A percentile compares a stretch with the other conserved stretches of the same genome.
phyloP scores from a whole-genome alignment of 2,329 filamentous ascomycete species.

The Grosmannia penicillata region DNA sequence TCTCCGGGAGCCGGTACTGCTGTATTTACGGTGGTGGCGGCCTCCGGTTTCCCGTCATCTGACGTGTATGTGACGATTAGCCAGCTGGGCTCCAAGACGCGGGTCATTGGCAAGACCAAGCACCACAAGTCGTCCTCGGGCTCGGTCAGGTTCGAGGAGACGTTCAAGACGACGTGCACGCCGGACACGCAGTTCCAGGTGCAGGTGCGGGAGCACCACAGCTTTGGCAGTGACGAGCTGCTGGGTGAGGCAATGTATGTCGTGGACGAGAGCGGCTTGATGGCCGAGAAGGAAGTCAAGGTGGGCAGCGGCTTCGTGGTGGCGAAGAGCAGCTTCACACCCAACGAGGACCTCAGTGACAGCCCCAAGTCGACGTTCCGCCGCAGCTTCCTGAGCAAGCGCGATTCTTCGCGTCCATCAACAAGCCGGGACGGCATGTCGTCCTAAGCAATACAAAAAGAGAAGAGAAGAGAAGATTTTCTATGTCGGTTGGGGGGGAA shows the following conservation, averaged over 20 bases:
- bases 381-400: slow-evolving; percentile 41
- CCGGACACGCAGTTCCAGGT: slow-evolving; percentile 80
- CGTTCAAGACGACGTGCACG: slow-evolving; percentile 62
- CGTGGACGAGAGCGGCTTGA: slow-evolving; percentile 62
- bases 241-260: slow-evolving; percentile 83
- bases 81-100: slow-evolving; percentile 52
- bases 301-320: slow-evolving; percentile 60
- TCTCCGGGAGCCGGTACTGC: slow-evolving; percentile 56
- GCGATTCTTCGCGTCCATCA: slow-evolving; percentile 23
- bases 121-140: slow-evolving; percentile 62
- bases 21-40: slow-evolving; percentile 64
- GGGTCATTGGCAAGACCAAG: slow-evolving; percentile 84
- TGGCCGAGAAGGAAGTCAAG: slow-evolving; percentile 56
- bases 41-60: slow-evolving; percentile 61
- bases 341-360: slow-evolving; percentile 21
- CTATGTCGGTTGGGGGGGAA: neutral
- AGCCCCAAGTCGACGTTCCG: slow-evolving; percentile 33
- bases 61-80: slow-evolving; percentile 68
- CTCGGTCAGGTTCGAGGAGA: slow-evolving; percentile 57
- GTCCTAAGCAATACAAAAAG: neutral
- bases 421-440: slow-evolving; percentile 30
- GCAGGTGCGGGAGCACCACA: slow-evolving; percentile 70
- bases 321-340: slow-evolving; percentile 58
- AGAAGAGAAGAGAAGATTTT: neutral
- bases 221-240: slow-evolving; percentile 68